A percentile compares a stretch with the other conserved stretches of the same genome.
Conservation (phyloP, 495 filamentous ascomycete species). For the Lasiosphaeria ovina region DNA sequence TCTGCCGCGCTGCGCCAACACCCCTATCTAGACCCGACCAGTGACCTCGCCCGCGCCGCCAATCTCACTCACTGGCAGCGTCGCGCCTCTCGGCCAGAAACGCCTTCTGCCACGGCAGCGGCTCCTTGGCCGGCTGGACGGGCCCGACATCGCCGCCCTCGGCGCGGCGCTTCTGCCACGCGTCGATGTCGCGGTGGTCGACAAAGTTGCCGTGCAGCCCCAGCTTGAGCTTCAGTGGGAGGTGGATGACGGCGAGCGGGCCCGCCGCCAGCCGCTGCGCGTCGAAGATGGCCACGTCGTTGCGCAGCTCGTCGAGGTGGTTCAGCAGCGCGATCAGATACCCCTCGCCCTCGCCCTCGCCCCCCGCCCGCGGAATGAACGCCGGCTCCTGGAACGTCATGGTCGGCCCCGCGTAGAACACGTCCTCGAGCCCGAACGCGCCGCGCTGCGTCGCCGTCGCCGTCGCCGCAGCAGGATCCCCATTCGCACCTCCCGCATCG, state of each 20-base stretch:
- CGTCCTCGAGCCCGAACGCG: conserved; percentile 33
- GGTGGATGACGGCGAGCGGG: conserved; percentile 45
- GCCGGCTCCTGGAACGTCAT: conserved; percentile 58
- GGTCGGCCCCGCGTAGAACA: conserved; percentile 49
- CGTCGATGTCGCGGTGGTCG: conserved; percentile 44
- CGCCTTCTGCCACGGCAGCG: conserved; percentile 43
- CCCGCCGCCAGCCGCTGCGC: conserved; percentile 41
- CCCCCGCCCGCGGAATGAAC: conserved; percentile 49
- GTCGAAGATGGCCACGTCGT: conserved; percentile 53
- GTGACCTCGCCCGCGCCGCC: no score
- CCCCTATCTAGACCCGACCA: no score
- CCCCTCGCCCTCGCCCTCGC: conserved; percentile 50
- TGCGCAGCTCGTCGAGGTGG: conserved; percentile 48
- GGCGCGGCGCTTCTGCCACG: conserved; percentile 37
- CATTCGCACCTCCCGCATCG: no score
- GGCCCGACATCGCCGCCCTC: conserved; percentile 40
- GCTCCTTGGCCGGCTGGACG: conserved; percentile 37
- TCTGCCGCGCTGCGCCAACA: no score
- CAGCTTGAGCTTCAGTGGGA: conserved; percentile 44
- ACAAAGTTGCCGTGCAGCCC: conserved; percentile 51
- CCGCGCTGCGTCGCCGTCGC: neutral
- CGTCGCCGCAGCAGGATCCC: neutral
- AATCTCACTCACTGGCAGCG: no score
- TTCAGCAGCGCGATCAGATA: conserved; percentile 56
- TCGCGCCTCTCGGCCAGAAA: conserved; percentile 1